Conservation (phyloP, 768 basidiomycete genomes). For the Strobilomyces echinocephalus region DNA sequence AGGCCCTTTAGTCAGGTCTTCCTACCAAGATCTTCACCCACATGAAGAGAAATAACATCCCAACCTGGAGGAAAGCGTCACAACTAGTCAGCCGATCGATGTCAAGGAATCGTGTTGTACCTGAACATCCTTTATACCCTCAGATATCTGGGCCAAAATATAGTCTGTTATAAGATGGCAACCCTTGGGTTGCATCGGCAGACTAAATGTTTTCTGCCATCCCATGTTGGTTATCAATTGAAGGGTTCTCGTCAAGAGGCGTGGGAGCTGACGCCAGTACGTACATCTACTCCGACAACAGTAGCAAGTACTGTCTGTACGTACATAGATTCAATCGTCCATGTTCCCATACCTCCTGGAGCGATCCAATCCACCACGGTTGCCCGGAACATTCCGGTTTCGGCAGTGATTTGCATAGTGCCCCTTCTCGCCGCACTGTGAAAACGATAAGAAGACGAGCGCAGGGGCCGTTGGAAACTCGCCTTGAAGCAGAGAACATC, state of each 20-base stretch:
- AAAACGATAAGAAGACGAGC: conserved; percentile 6
- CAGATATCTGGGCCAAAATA: conserved; percentile 58
- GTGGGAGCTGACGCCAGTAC: background rate
- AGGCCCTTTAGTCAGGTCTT: conserved; percentile 20
- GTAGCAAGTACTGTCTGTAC: background rate
- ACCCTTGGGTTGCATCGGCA: conserved; percentile 51
- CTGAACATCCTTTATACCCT: conserved; percentile 65
- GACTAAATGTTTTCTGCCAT: conserved; percentile 83
- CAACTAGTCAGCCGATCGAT: background rate
- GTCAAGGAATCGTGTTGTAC: conserved; percentile 30
- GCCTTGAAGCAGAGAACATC: conserved; percentile 89
- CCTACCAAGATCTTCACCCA: conserved; percentile 31
- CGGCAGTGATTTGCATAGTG: conserved; percentile 95
- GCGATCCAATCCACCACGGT: conserved; percentile 76
- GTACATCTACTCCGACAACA: background rate
- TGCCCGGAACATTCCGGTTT: conserved; percentile 87
- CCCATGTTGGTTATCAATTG: conserved; percentile 49
- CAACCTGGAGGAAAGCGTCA: conserved; percentile 44
- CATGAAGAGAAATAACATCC: conserved; percentile 90
- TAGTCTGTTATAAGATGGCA: conserved; percentile 85
- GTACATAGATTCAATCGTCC: conserved; percentile 22
- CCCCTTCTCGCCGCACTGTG: conserved; percentile 83
- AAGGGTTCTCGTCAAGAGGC: background rate
- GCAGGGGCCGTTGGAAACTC: conserved; percentile 16
- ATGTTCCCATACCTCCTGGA: conserved; percentile 28